phyloP scores from a whole-genome alignment of 441 rosid species.

The Gossypium lobatum region DNA sequence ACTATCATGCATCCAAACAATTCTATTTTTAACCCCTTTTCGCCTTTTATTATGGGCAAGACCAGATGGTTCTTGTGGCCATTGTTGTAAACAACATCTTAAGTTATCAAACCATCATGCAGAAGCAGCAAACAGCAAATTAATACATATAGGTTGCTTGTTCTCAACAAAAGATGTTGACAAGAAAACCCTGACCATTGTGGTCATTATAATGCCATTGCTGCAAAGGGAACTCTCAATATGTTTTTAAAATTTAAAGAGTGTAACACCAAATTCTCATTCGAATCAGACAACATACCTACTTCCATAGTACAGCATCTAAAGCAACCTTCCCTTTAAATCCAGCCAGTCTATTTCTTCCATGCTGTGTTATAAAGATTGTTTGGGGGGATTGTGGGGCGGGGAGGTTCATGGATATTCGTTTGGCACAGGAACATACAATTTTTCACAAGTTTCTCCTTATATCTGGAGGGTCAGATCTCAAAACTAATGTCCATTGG shows the following conservation, averaged over 20 bases:
- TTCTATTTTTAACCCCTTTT: not conserved
- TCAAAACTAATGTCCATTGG: not conserved
- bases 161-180: not conserved
- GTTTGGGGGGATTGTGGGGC: too few relatives aligned
- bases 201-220: not conserved
- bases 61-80: not conserved
- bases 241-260: not conserved
- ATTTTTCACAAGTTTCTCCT: not conserved
- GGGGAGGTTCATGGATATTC: not conserved
- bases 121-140: conserved; percentile 3
- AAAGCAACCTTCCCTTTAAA: not conserved
- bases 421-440: not conserved
- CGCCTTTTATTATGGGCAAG: not conserved
- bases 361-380: not conserved
- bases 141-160: not conserved
- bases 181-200: not conserved
- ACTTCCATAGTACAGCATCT: not conserved
- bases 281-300: not conserved
- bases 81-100: not conserved
- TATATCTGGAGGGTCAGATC: not conserved
- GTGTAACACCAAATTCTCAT: not conserved
- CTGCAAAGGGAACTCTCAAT: not conserved
- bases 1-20: not conserved
- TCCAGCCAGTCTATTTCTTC: not conserved
- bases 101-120: not conserved